Base-by-base conservation (phyloP, 345 rosid species). In the Moricandia arvensis region DNA sequence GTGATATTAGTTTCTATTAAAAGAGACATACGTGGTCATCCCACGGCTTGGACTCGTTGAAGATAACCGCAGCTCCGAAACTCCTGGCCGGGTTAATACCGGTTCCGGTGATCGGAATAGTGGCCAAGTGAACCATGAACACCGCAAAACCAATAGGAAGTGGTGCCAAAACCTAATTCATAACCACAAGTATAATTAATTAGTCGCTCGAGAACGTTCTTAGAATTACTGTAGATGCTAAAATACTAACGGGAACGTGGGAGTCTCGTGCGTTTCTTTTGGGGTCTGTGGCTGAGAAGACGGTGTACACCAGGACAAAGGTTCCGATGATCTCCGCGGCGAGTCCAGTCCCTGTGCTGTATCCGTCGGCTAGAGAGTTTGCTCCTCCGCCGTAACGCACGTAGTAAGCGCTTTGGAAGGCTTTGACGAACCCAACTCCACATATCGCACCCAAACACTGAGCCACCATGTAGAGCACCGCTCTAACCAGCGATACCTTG, bases 71-170 rank as follows among this genome's bases (percentile, higher is more conserved):
- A 12, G 98, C 97, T 59, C 98, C 98, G 6, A 93, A 88, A 69
- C 98, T 93, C 80, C 98, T 90, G 0, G 98, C 98, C 10, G 98
- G 98, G 88, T 93, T 93, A 79, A 93, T 93, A 2, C 98, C 97
- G 0, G 98, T 93, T 13, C 98, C 98, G 37, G 97, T 90, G 78
- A 93, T 79, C 1, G 96, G 98, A 59, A 93, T 93, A n/a, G 98
- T 93, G 8, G 96, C 96, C 57, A 90, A 78, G 64, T 93, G 98
- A 59, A 93, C 98, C 96, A 90, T 93, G 73, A 93, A 93, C 80
- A 93, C 98, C 18, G 98, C 96, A 77, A 93, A 93, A 47, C 98
- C 98, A 63, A 93, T 93, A 0, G 98, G 98, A 15, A 93, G 98
- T 35, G 98, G 98, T 16, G 98, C 98, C 89, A 93, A 85, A 0